phyloP scores from a whole-genome alignment of 495 filamentous ascomycete species.

The Aspergillus asperescens region DNA sequence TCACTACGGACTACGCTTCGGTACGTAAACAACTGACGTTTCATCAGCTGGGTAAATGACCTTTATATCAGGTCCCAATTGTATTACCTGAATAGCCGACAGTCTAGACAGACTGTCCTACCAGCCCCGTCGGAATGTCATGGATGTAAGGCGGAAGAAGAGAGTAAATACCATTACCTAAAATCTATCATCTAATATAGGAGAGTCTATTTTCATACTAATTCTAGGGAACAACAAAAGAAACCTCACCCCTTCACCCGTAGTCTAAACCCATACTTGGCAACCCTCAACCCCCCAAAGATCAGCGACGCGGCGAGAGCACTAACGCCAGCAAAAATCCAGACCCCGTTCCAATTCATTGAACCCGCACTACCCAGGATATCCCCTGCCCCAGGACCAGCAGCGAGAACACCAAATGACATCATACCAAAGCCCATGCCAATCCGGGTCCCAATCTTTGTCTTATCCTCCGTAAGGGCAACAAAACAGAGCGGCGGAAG shows the following conservation, averaged over 20 bases:
- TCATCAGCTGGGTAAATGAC: too few species aligned
- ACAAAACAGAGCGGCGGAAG: constrained; percentile 34
- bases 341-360: constrained; percentile 5
- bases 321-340: neutral
- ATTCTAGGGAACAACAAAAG: neutral
- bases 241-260: neutral
- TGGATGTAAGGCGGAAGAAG: too few species aligned
- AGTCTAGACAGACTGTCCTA: too few species aligned
- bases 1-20: too few species aligned
- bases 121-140: too few species aligned
- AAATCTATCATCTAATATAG: neutral
- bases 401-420: neutral
- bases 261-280: neutral
- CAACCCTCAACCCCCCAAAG: neutral
- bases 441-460: constrained; percentile 6
- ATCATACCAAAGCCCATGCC: constrained; percentile 13
- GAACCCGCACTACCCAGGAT: neutral
- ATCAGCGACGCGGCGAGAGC: neutral
- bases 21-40: too few species aligned
- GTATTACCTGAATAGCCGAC: too few species aligned
- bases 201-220: neutral
- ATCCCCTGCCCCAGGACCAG: neutral
- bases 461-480: constrained; percentile 6
- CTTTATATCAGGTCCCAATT: too few species aligned
- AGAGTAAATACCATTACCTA: neutral